Conservation (phyloP, 805 yeast species). For the Lachancea cidri region DNA sequence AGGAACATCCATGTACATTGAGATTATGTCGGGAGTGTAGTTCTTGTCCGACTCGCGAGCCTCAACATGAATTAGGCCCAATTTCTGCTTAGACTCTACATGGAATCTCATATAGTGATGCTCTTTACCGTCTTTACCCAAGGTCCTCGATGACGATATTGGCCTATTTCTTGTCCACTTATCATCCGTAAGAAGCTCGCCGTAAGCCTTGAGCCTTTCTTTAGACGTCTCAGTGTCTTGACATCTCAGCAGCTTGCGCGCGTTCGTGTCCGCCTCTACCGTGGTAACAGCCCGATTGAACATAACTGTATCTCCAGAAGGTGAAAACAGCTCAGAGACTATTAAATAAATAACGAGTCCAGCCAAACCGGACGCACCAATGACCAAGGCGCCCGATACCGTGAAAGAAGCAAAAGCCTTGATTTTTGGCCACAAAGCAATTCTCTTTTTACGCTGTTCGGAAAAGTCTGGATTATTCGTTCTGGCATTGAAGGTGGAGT, state of each 20-base stretch:
- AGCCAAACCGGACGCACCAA: slow-evolving; percentile 67
- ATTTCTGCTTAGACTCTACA: slow-evolving; percentile 62
- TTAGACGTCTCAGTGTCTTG: slow-evolving; percentile 37
- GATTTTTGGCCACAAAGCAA: slow-evolving; percentile 41
- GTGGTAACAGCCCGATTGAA: slow-evolving; percentile 81
- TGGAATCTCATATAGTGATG: slow-evolving; percentile 81
- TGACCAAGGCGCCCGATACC: slow-evolving; percentile 53
- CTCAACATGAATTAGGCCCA: slow-evolving; percentile 74
- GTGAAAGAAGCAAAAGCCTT: slow-evolving; percentile 58
- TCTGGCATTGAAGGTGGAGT: slow-evolving; percentile 9
- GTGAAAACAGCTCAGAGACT: slow-evolving; percentile 74
- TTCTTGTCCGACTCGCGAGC: slow-evolving; percentile 61
- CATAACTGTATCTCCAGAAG: slow-evolving; percentile 87
- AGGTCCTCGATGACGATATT: slow-evolving; percentile 57
- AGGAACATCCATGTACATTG: slow-evolving; percentile 71
- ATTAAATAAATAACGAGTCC: slow-evolving; percentile 67
- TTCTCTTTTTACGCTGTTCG: slow-evolving; percentile 24
- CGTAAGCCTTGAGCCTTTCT: slow-evolving; percentile 73
- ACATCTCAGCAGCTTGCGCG: slow-evolving; percentile 54
- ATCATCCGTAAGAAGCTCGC: slow-evolving; percentile 60
- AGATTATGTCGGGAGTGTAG: slow-evolving; percentile 62
- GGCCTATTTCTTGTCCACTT: slow-evolving; percentile 90
- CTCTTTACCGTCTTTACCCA: slow-evolving; percentile 73
- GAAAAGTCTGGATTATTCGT: background rate
- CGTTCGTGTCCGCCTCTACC: slow-evolving; percentile 61